Evolutionary conservation across 75 land plant species (phyloP).

Genomic region (Pinus albicaulis): DNA sequence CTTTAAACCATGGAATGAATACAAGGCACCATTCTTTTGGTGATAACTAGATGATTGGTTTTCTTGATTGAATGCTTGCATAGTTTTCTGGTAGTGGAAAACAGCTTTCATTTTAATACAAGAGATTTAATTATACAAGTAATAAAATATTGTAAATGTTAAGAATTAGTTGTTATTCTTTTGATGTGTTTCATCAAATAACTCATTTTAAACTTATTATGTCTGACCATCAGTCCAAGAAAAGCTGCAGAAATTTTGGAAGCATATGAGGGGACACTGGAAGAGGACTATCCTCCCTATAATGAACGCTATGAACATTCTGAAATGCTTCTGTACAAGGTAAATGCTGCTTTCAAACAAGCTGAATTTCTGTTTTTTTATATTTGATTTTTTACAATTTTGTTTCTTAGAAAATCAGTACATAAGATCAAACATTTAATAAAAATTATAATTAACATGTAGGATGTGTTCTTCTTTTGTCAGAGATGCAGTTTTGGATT

Average conservation of each 20-base stretch:
- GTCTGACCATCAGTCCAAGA: conserved; percentile 17
- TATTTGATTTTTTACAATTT: not conserved
- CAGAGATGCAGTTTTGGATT: not conserved
- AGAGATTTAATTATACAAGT: not conserved
- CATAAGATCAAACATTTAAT: too few relatives aligned
- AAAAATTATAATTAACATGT: not conserved
- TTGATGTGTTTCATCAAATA: not conserved
- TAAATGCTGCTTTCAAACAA: conserved; percentile 12
- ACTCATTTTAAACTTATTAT: not conserved
- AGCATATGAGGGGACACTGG: conserved; percentile 96
- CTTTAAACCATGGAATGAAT: not conserved
- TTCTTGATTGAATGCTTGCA: not conserved
- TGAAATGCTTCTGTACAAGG: conserved; percentile 98
- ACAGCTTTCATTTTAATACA: not conserved
- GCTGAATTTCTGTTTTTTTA: not conserved
- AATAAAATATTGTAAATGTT: not conserved
- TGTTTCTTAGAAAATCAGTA: too few relatives aligned
- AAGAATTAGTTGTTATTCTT: not conserved
- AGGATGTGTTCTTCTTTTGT: not conserved
- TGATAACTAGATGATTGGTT: not conserved
- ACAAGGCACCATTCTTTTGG: not conserved
- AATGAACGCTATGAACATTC: conserved; percentile 97
- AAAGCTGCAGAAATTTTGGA: conserved; percentile 67
- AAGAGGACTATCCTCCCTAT: conserved; percentile 95
- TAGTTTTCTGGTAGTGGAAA: not conserved